Percentiles rank a stretch among this genome's conserved stretches.
Conservation (phyloP, 305 asterid species). For the Stenogyne calaminthoides region DNA sequence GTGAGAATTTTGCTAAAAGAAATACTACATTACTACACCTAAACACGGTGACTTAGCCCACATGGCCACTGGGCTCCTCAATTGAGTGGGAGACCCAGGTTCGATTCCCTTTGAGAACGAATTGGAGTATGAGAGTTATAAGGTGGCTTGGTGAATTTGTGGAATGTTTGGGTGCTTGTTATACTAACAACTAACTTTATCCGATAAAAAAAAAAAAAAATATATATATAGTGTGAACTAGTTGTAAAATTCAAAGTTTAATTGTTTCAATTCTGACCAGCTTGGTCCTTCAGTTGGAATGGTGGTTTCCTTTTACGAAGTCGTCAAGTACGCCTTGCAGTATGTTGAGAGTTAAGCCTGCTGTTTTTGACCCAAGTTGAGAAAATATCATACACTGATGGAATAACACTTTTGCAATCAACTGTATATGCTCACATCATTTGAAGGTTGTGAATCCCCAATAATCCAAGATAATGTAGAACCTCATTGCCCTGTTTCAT, state of each 20-base stretch:
- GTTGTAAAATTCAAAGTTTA: neutral
- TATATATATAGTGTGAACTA: neutral
- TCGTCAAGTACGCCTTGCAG: conserved; percentile 60
- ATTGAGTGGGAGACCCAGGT: too few species aligned
- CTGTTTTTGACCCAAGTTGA: neutral
- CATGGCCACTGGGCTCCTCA: too few species aligned
- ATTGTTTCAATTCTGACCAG: too few species aligned
- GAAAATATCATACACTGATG: neutral
- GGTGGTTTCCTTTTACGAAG: conserved; percentile 81
- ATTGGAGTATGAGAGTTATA: too few species aligned
- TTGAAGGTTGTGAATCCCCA: neutral
- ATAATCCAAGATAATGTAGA: neutral
- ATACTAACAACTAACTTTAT: too few species aligned
- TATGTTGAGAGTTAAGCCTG: conserved; percentile 29
- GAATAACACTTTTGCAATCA: neutral
- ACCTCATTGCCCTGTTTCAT: neutral
- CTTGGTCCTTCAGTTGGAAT: conserved; percentile 94
- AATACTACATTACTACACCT: neutral
- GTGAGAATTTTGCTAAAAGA: conserved; percentile 2
- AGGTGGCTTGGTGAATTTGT: too few species aligned
- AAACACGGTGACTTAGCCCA: too few species aligned
- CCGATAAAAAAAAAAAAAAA: too few species aligned
- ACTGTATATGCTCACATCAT: neutral
- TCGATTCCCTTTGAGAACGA: too few species aligned
- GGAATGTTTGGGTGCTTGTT: too few species aligned